Conservation (phyloP, 1,284 basidiomycete genomes). For the Quambalaria eucalypti region DNA sequence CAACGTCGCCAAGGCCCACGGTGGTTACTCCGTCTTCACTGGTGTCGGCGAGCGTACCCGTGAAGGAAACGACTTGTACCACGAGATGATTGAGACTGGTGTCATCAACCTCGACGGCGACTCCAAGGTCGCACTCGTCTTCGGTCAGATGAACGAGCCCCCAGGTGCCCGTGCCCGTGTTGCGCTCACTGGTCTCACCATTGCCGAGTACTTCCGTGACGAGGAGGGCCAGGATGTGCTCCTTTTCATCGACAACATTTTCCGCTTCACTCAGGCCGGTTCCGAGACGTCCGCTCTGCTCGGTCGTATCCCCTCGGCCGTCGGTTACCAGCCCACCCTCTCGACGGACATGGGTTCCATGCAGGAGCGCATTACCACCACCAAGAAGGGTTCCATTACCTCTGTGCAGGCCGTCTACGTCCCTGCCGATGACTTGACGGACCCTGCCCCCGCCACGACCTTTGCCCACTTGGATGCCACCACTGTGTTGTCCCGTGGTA, state of each 20-base stretch:
- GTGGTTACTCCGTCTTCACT: slow-evolving; percentile 99
- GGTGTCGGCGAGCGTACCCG: slow-evolving; percentile 99
- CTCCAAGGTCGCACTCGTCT: slow-evolving; percentile 98
- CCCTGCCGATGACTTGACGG: slow-evolving; percentile 98
- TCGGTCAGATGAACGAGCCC: slow-evolving; percentile 99
- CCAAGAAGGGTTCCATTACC: slow-evolving; percentile 98
- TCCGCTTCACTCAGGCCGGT: slow-evolving; percentile 89
- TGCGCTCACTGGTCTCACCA: slow-evolving; percentile 94
- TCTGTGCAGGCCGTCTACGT: slow-evolving; percentile 99
- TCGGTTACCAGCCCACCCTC: slow-evolving; percentile 99
- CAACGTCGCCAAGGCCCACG: slow-evolving; percentile 99
- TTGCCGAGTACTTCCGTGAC: slow-evolving; percentile 99
- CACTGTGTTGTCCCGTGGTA: slow-evolving; percentile 94
- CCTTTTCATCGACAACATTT: slow-evolving; percentile 99
- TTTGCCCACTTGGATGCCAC: slow-evolving; percentile 99
- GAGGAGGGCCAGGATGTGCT: slow-evolving; percentile 99
- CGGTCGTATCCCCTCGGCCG: slow-evolving; percentile 98
- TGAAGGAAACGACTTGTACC: slow-evolving; percentile 99
- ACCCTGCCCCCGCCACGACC: slow-evolving; percentile 96
- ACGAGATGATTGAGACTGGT: slow-evolving; percentile 99
- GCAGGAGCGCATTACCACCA: slow-evolving; percentile 97
- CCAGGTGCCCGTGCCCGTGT: slow-evolving; percentile 99
- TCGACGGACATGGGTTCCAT: slow-evolving; percentile 99
- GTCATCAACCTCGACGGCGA: slow-evolving; percentile 93
- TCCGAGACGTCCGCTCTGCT: slow-evolving; percentile 98